Evolutionary conservation across 192 early-diverging fungal genomes (phyloP).

Genomic region (Dissophora ornata): DNA sequence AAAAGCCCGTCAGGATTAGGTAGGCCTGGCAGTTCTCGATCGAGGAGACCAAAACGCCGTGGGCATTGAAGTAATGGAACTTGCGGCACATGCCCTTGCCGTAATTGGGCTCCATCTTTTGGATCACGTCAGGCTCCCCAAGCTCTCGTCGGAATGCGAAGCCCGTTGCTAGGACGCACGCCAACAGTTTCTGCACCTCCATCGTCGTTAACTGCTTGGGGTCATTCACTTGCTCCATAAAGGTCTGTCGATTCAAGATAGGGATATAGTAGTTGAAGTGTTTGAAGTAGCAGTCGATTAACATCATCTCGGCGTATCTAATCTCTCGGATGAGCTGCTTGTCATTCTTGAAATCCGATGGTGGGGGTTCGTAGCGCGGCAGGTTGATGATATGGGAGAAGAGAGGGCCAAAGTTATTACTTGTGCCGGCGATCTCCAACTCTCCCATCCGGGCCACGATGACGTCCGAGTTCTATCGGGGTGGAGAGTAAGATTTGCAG

Average conservation of each 20-base stretch:
- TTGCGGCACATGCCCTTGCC: conserved; percentile 38
- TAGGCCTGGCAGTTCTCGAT: conserved; percentile 43
- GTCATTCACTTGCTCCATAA: conserved; percentile 27
- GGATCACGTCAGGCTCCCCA: conserved; percentile 18
- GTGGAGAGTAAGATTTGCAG: neutral
- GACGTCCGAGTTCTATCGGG: conserved; percentile 40
- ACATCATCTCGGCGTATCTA: conserved; percentile 9
- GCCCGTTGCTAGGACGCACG: conserved; percentile 46
- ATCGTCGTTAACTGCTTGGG: conserved; percentile 4
- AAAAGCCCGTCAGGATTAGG: conserved; percentile 44
- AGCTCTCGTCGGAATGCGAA: conserved; percentile 48
- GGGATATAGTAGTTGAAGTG: conserved; percentile 53
- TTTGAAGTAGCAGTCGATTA: conserved; percentile 54
- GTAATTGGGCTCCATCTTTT: conserved; percentile 45
- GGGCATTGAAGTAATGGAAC: conserved; percentile 43
- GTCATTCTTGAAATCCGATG: conserved; percentile 37
- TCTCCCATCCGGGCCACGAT: conserved; percentile 35
- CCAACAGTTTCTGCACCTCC: conserved; percentile 36
- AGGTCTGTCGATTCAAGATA: conserved; percentile 32
- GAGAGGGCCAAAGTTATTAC: conserved; percentile 49
- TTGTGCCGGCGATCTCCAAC: conserved; percentile 44
- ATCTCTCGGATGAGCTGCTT: conserved; percentile 16
- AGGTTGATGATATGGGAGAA: conserved; percentile 52
- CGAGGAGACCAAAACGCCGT: conserved; percentile 35
- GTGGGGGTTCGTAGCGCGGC: conserved; percentile 39